Evolutionary conservation across 805 yeast species (phyloP).

Genomic region (Ascoidea asiatica): DNA sequence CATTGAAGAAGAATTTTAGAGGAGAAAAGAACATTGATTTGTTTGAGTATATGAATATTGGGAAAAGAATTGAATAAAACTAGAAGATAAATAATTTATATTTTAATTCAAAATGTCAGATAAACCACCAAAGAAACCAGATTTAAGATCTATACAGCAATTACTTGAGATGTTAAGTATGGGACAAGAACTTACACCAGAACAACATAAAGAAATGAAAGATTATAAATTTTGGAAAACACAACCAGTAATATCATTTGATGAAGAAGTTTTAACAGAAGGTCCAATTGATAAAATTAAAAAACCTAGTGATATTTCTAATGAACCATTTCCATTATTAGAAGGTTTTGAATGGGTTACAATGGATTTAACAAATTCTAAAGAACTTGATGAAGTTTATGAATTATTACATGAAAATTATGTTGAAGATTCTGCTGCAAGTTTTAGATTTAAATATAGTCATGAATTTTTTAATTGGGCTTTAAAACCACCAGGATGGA

Average conservation of each 20-base stretch:
- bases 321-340: conserved; percentile 55
- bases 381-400: conserved; percentile 58
- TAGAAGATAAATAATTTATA: not conserved
- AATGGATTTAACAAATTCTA: conserved; percentile 43
- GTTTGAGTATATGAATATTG: no score
- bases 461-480: conserved; percentile 86
- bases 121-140: not conserved
- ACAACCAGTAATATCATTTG: conserved; percentile 80
- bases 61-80: no score
- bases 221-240: conserved; percentile 97
- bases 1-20: no score
- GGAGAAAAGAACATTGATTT: no score
- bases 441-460: conserved; percentile 83
- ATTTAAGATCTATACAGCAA: not conserved
- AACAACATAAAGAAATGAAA: conserved; percentile 60
- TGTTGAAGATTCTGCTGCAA: conserved; percentile 88
- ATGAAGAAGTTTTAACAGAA: conserved; percentile 50
- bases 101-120: not conserved
- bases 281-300: conserved; percentile 70
- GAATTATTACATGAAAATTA: conserved; percentile 75
- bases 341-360: conserved; percentile 84
- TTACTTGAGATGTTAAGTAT: conserved; percentile 10
- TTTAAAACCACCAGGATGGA: conserved; percentile 87
- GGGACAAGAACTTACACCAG: conserved; percentile 40
- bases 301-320: conserved; percentile 60